Evolutionary conservation across 805 yeast species (phyloP).

Genomic region (Schizosaccharomyces lindneri): DNA sequence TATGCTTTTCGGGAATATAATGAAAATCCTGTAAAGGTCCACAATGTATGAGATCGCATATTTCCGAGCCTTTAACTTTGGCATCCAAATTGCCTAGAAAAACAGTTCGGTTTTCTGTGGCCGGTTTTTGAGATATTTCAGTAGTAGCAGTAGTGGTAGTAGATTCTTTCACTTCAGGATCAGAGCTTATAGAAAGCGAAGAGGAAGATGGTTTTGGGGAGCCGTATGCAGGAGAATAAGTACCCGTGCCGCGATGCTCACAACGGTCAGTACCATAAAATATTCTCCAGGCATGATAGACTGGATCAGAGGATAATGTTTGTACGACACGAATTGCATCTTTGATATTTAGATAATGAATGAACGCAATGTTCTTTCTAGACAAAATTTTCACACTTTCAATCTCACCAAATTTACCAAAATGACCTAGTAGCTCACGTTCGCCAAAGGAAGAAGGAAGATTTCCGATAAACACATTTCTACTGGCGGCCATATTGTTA

Average conservation of each 20-base stretch:
- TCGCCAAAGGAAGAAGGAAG: conserved; percentile 42
- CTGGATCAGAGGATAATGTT: conserved; percentile 38
- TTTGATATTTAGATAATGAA: conserved; percentile 65
- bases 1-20: conserved; percentile 60
- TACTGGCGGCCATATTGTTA: conserved; percentile 66
- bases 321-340: conserved; percentile 74
- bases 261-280: conserved; percentile 77
- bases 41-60: conserved; percentile 88
- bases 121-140: neutral
- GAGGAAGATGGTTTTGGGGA: neutral
- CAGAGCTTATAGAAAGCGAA: too few relatives aligned
- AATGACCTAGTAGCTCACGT: conserved; percentile 38
- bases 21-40: conserved; percentile 73
- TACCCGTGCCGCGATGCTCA: neutral
- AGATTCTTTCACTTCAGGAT: neutral
- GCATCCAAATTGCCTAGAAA: conserved; percentile 77
- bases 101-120: conserved; percentile 64
- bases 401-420: conserved; percentile 52
- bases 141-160: too few relatives aligned
- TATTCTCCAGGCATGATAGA: conserved; percentile 54
- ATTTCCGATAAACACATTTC: conserved; percentile 78
- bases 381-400: conserved; percentile 60
- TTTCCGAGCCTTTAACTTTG: conserved; percentile 69
- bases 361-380: conserved; percentile 52
- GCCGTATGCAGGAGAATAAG: neutral